Evolutionary conservation across 2,329 filamentous ascomycete species (phyloP), one percentile per base, ranked within the genome.

Genomic region (Aspergillus novofumigatus): DNA sequence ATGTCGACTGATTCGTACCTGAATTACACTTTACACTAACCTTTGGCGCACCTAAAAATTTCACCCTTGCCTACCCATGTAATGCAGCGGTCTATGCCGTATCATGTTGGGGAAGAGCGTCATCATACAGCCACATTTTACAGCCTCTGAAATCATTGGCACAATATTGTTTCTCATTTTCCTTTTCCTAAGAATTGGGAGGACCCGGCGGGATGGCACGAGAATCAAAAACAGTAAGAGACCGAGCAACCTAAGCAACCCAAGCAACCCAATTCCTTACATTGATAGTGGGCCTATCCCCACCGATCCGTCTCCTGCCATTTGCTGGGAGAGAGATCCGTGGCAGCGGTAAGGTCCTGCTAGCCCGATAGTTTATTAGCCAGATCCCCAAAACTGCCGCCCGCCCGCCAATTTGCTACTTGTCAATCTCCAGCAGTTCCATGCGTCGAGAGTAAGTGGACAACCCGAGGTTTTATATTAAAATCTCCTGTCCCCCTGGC

Each of bases 311-410:
- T 4, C 9, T 42, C 11, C 49, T 54, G 25, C 51, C 10, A 62
- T 61, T 61, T 38, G 61, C 57, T 59, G 59, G 61, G 49, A 59
- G 20, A 26, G 29, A 57, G 42, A 41, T 56, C 61, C 61, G 59
- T 57, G 47, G 55, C 53, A 53, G 41, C 51, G 54, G 52, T 54
- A 52, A 53, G 41, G 45, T 48, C 52, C 47, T 53, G 54, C 49
- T 58, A 54, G 54, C 42, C 28, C 29, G 51, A 53, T 52, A 60
- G 42, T 51, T 55, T 59, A 60, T 41, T 53, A 45, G 42, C 41
- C 21, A 42, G n/a, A 35, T 17, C 32, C 42, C 32, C 35, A 20
- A 49, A 29, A 41, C n/a, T 20, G 8, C n/a, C 25, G 8, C n/a
- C 20, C 20, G 17, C 45, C 7, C 26, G 14, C 17, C 52, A 23